Percentiles rank a stretch among this genome's conserved stretches.
Evolutionary conservation across 345 rosid species (phyloP).

Genomic region (Syzygium grande): DNA sequence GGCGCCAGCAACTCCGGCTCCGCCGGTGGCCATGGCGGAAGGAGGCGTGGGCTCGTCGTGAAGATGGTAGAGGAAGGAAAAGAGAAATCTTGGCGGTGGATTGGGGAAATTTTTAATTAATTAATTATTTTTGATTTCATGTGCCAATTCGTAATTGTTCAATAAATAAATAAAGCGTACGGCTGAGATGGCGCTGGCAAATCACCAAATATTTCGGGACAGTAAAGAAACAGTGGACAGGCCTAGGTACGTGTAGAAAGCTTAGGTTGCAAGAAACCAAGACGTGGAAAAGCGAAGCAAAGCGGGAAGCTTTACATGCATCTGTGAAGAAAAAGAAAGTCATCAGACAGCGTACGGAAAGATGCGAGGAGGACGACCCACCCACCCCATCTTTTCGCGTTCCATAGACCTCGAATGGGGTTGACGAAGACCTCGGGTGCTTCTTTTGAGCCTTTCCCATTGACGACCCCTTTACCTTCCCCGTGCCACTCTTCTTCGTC

Average conservation of each 20-base stretch:
- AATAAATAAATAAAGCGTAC: too few species aligned
- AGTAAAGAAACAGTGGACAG: constrained; percentile 8
- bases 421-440: neutral
- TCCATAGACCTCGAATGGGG: neutral
- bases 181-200: too few species aligned
- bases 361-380: neutral
- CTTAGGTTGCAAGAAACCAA: neutral
- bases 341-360: neutral
- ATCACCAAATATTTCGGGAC: neutral
- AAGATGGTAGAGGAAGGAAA: too few species aligned
- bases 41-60: too few species aligned
- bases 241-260: neutral
- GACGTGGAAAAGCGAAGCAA: neutral
- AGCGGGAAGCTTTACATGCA: neutral
- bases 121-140: too few species aligned
- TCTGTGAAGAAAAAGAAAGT: neutral
- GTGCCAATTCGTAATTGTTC: too few species aligned
- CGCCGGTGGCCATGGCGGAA: too few species aligned
- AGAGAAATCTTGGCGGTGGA: too few species aligned
- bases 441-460: neutral
- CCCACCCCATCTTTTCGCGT: neutral
- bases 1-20: too few species aligned
- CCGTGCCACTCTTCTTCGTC: neutral
- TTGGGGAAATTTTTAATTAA: too few species aligned
- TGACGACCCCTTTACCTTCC: neutral